Evolutionary conservation across 2,329 filamentous ascomycete species (phyloP).

Genomic region (Myriosclerotinia duriaeana): DNA sequence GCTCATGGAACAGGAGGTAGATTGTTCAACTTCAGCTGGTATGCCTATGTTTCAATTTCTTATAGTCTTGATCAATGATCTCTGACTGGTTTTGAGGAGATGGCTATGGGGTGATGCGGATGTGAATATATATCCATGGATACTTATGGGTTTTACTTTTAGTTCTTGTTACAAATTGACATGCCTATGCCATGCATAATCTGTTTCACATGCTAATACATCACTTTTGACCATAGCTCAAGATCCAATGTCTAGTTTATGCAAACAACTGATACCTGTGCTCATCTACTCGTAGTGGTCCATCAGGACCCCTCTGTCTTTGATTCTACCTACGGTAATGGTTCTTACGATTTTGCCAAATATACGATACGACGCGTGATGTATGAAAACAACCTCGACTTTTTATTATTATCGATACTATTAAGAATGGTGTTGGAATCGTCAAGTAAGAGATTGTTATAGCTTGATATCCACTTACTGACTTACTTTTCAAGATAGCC

Average conservation of each 20-base stretch:
- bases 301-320: conserved; percentile 2
- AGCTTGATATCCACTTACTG: background rate
- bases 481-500: background rate
- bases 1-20: background rate
- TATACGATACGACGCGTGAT: background rate
- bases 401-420: background rate
- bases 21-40: background rate
- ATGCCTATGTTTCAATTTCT: background rate
- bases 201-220: background rate
- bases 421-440: background rate
- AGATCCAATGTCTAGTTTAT: background rate
- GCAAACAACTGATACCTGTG: background rate
- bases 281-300: background rate
- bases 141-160: conserved; percentile 2
- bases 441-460: background rate
- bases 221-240: background rate
- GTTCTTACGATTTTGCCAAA: background rate
- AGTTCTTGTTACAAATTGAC: background rate
- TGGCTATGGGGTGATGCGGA: conserved; percentile 9
- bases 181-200: background rate
- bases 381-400: background rate
- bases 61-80: background rate
- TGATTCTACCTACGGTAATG: background rate
- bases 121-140: conserved; percentile 11
- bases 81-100: background rate